Percentiles rank a stretch among this genome's conserved stretches.
Conservation (phyloP, 2,329 filamentous ascomycete genomes). For the Volutella citrinella region DNA sequence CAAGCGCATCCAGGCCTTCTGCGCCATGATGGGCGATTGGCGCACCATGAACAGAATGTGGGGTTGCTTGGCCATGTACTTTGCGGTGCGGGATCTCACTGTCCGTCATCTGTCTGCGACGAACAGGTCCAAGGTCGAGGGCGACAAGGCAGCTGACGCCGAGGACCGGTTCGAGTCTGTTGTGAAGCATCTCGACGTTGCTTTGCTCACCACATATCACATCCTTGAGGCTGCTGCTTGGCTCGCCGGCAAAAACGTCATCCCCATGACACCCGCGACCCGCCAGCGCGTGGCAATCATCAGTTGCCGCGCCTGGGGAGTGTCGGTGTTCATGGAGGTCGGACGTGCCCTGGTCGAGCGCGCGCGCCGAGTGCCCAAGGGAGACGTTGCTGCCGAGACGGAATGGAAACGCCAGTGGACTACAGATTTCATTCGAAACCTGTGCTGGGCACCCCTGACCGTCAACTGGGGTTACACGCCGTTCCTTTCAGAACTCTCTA, state of each 20-base stretch:
- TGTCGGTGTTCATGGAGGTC: conserved; percentile 75
- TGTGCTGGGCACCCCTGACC: conserved; percentile 78
- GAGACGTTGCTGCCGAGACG: conserved; percentile 29
- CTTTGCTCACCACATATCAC: conserved; percentile 69
- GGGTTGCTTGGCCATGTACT: conserved; percentile 71
- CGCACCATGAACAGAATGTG: conserved; percentile 74
- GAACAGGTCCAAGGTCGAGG: conserved; percentile 36
- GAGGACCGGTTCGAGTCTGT: conserved; percentile 34
- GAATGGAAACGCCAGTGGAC: conserved; percentile 54
- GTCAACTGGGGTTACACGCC: conserved; percentile 76
- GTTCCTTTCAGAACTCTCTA: conserved; percentile 38
- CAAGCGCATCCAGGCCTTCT: conserved; percentile 56
- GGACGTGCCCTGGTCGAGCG: conserved; percentile 56
- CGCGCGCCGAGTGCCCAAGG: conserved; percentile 35
- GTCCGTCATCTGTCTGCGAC: conserved; percentile 19
- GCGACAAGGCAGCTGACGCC: conserved; percentile 28
- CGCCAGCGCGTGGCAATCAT: conserved; percentile 63
- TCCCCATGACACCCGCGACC: conserved; percentile 55
- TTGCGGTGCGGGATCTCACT: conserved; percentile 55
- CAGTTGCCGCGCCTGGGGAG: conserved; percentile 78
- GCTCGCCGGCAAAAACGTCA: conserved; percentile 68
- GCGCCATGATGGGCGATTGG: conserved; percentile 65
- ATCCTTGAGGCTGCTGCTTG: conserved; percentile 80
- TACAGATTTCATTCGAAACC: conserved; percentile 65
- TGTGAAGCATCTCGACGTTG: conserved; percentile 67